Percentiles rank a stretch among this genome's conserved stretches.
Conservation (phyloP, 176 grass and related monocot species). For the Hsuehochloa calcarea region DNA sequence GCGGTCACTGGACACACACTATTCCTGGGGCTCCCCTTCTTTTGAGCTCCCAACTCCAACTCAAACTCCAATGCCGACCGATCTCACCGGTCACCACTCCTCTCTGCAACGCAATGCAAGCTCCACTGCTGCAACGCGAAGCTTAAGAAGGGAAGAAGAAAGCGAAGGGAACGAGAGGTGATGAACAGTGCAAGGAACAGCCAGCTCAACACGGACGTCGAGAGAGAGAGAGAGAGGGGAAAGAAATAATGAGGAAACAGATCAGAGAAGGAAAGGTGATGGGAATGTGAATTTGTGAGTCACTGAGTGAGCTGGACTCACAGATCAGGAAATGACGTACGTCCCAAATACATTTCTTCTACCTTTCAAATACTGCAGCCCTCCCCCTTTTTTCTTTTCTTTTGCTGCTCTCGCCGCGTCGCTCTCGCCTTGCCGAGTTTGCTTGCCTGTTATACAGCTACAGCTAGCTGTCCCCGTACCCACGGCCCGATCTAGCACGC, state of each 20-base stretch:
- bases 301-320: not conserved
- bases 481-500: no score
- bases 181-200: constrained; percentile 10
- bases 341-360: no score
- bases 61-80: constrained; percentile 10
- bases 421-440: no score
- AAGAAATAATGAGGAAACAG: not conserved
- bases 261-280: not conserved
- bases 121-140: not conserved
- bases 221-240: not conserved
- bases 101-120: not conserved
- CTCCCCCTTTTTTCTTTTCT: no score
- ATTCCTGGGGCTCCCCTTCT: constrained; percentile 33
- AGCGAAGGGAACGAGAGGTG: constrained; percentile 18
- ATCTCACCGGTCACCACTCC: not conserved
- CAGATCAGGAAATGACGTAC: no score
- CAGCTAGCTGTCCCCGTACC: no score
- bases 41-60: constrained; percentile 10
- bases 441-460: no score
- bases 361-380: no score
- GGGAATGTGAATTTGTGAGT: not conserved
- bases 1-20: not conserved
- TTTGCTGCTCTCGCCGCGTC: no score
- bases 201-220: constrained; percentile 51
- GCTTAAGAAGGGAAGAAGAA: not conserved